Evolutionary conservation across 495 filamentous ascomycete genomes (phyloP), one percentile per base, ranked within the genome.

Genomic region (Penicillium cosmopolitanum): DNA sequence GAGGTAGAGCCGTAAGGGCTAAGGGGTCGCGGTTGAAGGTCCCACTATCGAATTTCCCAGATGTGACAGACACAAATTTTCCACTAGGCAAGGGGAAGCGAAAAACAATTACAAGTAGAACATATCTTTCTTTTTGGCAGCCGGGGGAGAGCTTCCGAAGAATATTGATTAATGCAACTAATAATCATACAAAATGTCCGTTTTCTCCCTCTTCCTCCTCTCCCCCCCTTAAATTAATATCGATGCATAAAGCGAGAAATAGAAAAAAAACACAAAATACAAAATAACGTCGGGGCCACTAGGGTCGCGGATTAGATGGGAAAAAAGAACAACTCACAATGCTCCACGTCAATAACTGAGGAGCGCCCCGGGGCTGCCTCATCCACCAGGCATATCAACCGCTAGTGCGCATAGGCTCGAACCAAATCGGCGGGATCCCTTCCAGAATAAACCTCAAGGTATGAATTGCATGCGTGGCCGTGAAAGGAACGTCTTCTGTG

Each of bases 241-340:
- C 5, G 28, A 8, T 8, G 28, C 28, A 31, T 31, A 31, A 31
- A 31, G 28, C 28, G 28, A 31, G 28, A 31, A 31, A 31, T 1
- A 31, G 4, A 31, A 31, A 31, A 8, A 31, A 31, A 31, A 9
- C 4, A 40, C 15, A n/a, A 40, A 13, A 40, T 13, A 40, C 15
- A 13, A 40, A 40, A 13, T n/a, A 40, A 40, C 11, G 36, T 9
- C 36, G 11, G 12, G 36, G 5, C 43, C 43, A 46, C 13, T 46
- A 46, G 15, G 9, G 16, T 19, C 16, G 43, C 16, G 16, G 55
- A 70, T 70, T 70, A 59, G 61, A 61, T 56, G 47, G 47, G 36
- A 43, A 52, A 58, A 62, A 44, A 64, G 66, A 69, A 75, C 74
- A 72, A 77, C 70, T 74, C 71, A 77, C 56, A 61, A 61, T 53